Conservation (phyloP, 805 yeast genomes). For the Zygotorulaspora danielsina region DNA sequence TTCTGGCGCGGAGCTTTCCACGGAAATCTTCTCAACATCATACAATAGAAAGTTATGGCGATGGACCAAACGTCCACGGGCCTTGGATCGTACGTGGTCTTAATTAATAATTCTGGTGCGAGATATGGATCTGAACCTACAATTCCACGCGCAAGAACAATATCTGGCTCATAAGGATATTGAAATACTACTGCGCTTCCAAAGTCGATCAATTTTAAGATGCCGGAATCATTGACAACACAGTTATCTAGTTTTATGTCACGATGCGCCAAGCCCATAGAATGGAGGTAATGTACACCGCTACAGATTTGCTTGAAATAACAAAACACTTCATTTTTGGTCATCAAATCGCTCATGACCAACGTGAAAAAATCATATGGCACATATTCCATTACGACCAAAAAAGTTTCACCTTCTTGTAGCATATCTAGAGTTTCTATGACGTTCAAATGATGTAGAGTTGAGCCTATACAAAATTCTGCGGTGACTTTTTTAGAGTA, state of each 20-base stretch:
- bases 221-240: constrained; percentile 70
- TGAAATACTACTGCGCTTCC: constrained; percentile 87
- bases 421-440: constrained; percentile 78
- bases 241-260: constrained; percentile 92
- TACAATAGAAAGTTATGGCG: constrained; percentile 89
- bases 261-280: constrained; percentile 84
- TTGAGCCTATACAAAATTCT: constrained; percentile 79
- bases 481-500: constrained; percentile 75
- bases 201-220: constrained; percentile 84
- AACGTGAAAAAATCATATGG: constrained; percentile 88
- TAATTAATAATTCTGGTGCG: constrained; percentile 79
- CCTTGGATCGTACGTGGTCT: constrained; percentile 67
- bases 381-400: constrained; percentile 89
- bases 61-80: constrained; percentile 90
- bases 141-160: constrained; percentile 71
- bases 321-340: constrained; percentile 64
- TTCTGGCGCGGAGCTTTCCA: constrained; percentile 87
- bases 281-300: constrained; percentile 75
- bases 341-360: constrained; percentile 85
- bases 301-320: constrained; percentile 74
- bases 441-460: constrained; percentile 71
- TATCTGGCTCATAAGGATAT: constrained; percentile 53
- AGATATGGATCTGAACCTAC: constrained; percentile 96
- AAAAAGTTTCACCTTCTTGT: constrained; percentile 57
- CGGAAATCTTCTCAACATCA: constrained; percentile 82